phyloP scores from a whole-genome alignment of 2,329 filamentous ascomycete species.

The Incumbomyces delicatus region DNA sequence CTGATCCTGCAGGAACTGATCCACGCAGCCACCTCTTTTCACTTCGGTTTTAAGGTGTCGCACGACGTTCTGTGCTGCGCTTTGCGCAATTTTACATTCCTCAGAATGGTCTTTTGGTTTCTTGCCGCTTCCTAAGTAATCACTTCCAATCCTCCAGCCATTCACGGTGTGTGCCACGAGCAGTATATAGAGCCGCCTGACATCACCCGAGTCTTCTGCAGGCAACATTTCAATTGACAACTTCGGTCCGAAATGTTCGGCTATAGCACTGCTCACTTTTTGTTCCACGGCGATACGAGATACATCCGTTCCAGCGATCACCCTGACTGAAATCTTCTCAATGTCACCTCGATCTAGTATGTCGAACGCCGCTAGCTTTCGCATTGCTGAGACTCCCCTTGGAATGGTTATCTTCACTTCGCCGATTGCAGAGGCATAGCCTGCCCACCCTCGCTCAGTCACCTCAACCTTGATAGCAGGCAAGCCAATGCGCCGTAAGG shows the following conservation, averaged over 20 bases:
- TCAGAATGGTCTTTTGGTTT: conserved; percentile 22
- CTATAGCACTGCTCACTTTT: neutral
- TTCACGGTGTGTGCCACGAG: conserved; percentile 43
- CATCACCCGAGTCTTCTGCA: conserved; percentile 32
- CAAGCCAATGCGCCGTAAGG: conserved; percentile 42
- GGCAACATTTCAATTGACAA: conserved; percentile 4
- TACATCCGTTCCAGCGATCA: conserved; percentile 23
- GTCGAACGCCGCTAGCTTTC: conserved; percentile 26
- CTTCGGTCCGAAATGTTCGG: conserved; percentile 2
- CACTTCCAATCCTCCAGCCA: conserved; percentile 41
- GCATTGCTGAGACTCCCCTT: conserved; percentile 19
- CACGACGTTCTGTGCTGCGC: conserved; percentile 36
- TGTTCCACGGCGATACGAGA: neutral
- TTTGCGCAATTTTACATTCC: conserved; percentile 11
- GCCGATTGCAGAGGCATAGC: conserved; percentile 35
- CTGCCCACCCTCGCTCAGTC: conserved; percentile 46
- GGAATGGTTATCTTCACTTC: conserved; percentile 40
- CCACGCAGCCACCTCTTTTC: conserved; percentile 39
- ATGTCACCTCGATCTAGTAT: conserved; percentile 25
- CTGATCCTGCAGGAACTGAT: conserved; percentile 49
- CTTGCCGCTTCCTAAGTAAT: conserved; percentile 37
- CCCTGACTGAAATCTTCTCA: conserved; percentile 29
- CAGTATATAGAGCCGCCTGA: conserved; percentile 43
- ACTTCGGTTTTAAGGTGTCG: conserved; percentile 38
- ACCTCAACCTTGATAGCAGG: conserved; percentile 35